A percentile compares a stretch with the other conserved stretches of the same genome.
phyloP scores from a whole-genome alignment of 345 rosid genomes.

The Barbarea vulgaris region DNA sequence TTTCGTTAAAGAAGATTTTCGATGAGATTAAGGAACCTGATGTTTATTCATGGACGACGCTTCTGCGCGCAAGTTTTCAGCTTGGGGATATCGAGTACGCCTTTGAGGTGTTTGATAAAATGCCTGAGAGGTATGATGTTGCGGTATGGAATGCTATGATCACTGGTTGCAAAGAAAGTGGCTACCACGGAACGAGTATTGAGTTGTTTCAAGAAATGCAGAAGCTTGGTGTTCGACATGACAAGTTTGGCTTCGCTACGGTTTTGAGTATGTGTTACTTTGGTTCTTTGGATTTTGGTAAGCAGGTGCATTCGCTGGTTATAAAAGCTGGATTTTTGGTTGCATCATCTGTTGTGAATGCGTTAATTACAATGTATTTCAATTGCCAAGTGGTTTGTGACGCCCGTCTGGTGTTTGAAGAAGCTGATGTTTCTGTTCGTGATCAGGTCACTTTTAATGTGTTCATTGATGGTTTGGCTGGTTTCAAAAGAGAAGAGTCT shows the following conservation, averaged over 20 bases:
- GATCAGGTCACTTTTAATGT: conserved; percentile 71
- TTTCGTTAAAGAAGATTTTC: conserved; percentile 51
- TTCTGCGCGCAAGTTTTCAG: conserved; percentile 53
- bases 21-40: conserved; percentile 59
- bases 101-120: conserved; percentile 56
- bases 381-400: conserved; percentile 41
- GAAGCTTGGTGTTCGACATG: conserved; percentile 53
- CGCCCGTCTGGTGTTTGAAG: conserved; percentile 55
- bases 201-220: conserved; percentile 63
- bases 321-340: conserved; percentile 54
- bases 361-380: conserved; percentile 73
- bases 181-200: conserved; percentile 49
- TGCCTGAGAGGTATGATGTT: conserved; percentile 51
- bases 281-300: conserved; percentile 51
- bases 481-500: conserved; percentile 50
- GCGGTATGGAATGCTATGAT: conserved; percentile 76
- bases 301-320: conserved; percentile 66
- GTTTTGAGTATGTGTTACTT: conserved; percentile 59
- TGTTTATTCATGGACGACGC: conserved; percentile 70
- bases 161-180: conserved; percentile 65
- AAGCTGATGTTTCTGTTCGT: conserved; percentile 43
- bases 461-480: conserved; percentile 65
- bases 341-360: conserved; percentile 57
- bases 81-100: conserved; percentile 55
- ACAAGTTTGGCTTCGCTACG: conserved; percentile 67